phyloP scores from a whole-genome alignment of 2,329 filamentous ascomycete genomes.

The Penicillium digitatum region DNA sequence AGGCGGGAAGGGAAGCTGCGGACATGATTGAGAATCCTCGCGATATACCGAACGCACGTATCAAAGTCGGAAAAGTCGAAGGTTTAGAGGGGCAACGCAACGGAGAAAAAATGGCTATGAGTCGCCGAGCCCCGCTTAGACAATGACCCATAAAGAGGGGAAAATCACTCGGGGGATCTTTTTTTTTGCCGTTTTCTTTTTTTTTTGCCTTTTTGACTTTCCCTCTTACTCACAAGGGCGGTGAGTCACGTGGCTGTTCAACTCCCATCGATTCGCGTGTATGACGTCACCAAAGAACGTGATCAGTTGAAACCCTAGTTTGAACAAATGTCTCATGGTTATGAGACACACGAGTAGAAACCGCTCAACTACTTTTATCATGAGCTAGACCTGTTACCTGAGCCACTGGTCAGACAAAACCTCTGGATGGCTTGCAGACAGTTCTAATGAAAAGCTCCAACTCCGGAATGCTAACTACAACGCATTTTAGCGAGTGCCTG shows the following conservation, averaged over 20 bases:
- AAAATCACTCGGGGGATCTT: slow-evolving; percentile 20
- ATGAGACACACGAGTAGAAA: slow-evolving; percentile 72
- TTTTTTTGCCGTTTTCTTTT: slow-evolving; percentile 17
- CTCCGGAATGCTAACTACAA: background rate
- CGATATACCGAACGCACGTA: slow-evolving; percentile 15
- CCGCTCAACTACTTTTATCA: slow-evolving; percentile 72
- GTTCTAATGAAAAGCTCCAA: background rate
- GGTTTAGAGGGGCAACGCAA: slow-evolving; percentile 12
- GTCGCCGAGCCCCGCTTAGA: slow-evolving; percentile 40
- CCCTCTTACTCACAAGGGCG: slow-evolving; percentile 32
- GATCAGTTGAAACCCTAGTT: slow-evolving; percentile 64
- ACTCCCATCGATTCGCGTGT: background rate
- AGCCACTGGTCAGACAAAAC: background rate
- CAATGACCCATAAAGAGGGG: slow-evolving; percentile 39
- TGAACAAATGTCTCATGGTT: slow-evolving; percentile 57
- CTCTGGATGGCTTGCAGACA: background rate
- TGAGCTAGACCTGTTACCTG: slow-evolving; percentile 60
- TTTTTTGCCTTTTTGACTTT: slow-evolving; percentile 11
- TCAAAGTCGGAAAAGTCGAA: slow-evolving; percentile 10
- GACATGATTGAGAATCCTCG: slow-evolving; percentile 28
- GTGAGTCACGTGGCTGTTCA: slow-evolving; percentile 20
- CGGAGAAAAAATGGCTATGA: slow-evolving; percentile 31
- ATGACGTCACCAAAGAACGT: slow-evolving; percentile 53
- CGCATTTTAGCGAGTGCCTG: background rate
- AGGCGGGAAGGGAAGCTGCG: slow-evolving; percentile 31